Base-by-base conservation (phyloP, 1,139 yeast species). In the Groenewaldozyma sp. region DNA sequence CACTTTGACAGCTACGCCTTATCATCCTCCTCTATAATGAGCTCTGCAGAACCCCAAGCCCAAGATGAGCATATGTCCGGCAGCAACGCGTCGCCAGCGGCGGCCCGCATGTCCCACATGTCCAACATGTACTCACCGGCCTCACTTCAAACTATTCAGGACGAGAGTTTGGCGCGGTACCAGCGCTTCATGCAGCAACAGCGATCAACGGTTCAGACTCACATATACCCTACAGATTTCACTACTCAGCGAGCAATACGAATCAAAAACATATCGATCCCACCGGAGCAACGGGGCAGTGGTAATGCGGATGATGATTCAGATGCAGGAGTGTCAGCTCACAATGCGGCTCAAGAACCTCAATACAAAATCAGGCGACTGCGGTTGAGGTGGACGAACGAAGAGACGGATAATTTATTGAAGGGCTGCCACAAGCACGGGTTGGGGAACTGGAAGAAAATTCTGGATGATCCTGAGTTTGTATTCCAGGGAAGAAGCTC, bases 381-480 rank as follows among this genome's bases (percentile, higher is more conserved):
- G 9, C 57, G 67, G 6, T 51, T 59, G 11, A 60, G 62, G 4
- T 66, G 71, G 71, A 60, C 68, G 11, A 65, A 62, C 31, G 60
- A 60, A 38, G 71, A 66, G 47, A 66, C 71, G 5, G 56, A 57
- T 20, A 58, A 63, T 38, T 54, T 66, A 3, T 56, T 67, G 55
- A 64, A 63, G 36, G 71, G 71, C 17, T 67, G 71, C 50, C 54
- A 56, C 37, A 54, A 54, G 40, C 65, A 66, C 41, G 71, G 71
- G 4, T 70, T 66, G 4, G 71, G 71, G 32, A 66, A 67, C 55
- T 66, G 71, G 71, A 66, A 66, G 48, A 67, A 65, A 53, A 66
- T 66, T 29, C 53, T 66, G 33, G 58, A 59, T 18, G 71, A 66
- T 45, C 63, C 66, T 10, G 43, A 51, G 13, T 59, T 59, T 46